Evolutionary conservation across 2,329 filamentous ascomycete species (phyloP), one percentile per base, ranked within the genome.

Genomic region (Colletotrichum incanum): DNA sequence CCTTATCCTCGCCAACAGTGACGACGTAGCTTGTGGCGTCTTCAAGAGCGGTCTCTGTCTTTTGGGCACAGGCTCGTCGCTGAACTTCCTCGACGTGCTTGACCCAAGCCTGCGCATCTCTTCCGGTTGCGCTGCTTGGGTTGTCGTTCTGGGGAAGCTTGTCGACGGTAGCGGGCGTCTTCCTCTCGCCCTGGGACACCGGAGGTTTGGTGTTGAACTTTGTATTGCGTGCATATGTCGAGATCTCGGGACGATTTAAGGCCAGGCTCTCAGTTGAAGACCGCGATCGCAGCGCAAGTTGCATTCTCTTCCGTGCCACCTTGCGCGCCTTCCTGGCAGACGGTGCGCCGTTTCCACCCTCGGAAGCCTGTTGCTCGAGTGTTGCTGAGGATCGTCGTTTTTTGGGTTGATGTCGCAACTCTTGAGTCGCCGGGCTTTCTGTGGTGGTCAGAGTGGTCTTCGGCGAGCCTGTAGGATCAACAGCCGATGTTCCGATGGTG

Each of bases 291-390:
- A 58, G 7, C 7, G 28, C n/a, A 26, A 58, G 28, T 23, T 45
- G 50, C 18, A 26, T 34, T 20, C 8, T 12, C 18, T 23, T 16
- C 5, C 39, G 3, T 45, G 16, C 49, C 20, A 16, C 14, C 41
- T 56, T 55, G 37, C 37, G 39, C 7, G 20, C 37, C 39, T 37
- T 65, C 50, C 47, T 65, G n/a, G 20, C 28, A 37, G 50, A 14
- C n/a, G 18, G n/a, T 20, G 4, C 9, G 5, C 28, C 31, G 4
- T 14, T 9, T 9, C 37, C 39, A 7, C 43, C 2, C 1, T 34
- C 28, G 16, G 16, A 37, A 23, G 14, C n/a, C n/a, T 47, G 50
- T 28, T n/a, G 14, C 9, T 23, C 28, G 8, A 9, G n/a, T 8
- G 8, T 9, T 6, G 50, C 28, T 28, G 12, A 37, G 28, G 50